A percentile compares a stretch with the other conserved stretches of the same genome.
phyloP scores from a whole-genome alignment of 306 rosid species.

The Rubus parviflorus region DNA sequence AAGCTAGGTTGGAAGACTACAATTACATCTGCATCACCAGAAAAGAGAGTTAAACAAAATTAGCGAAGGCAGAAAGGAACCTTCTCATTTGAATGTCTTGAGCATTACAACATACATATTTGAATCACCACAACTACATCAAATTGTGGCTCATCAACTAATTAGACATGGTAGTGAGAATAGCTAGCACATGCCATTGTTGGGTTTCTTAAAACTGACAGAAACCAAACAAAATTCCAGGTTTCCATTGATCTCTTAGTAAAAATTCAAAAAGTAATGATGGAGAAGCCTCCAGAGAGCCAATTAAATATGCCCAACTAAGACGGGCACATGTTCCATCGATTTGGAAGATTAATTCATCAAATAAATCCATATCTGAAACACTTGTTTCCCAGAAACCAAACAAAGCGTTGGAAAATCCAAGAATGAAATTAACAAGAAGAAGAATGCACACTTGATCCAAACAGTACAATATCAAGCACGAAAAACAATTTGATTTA shows the following conservation, averaged over 20 bases:
- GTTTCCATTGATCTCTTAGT: neutral
- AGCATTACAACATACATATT: neutral
- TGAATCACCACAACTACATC: neutral
- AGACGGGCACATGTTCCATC: neutral
- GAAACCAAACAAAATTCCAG: neutral
- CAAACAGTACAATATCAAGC: neutral
- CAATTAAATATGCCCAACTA: neutral
- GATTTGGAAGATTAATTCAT: neutral
- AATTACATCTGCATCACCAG: conserved; percentile 43
- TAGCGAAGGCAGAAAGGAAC: conserved; percentile 14
- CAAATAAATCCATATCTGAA: too few species aligned
- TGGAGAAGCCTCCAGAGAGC: neutral
- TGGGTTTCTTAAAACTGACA: neutral
- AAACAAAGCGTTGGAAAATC: too few species aligned
- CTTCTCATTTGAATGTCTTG: neutral
- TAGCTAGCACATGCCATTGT: too few species aligned
- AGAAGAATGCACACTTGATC: conserved; percentile 7
- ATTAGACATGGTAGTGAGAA: neutral
- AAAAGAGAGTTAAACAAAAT: conserved; percentile 15
- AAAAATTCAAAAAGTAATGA: neutral
- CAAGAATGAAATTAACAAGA: too few species aligned
- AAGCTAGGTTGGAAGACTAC: conserved; percentile 21
- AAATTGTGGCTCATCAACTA: neutral
- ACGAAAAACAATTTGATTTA: conserved; percentile 20
- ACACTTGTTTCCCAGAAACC: too few species aligned